Evolutionary conservation across 208 protist genomes (phyloP).

Genomic region (Crithidia fasciculata): DNA sequence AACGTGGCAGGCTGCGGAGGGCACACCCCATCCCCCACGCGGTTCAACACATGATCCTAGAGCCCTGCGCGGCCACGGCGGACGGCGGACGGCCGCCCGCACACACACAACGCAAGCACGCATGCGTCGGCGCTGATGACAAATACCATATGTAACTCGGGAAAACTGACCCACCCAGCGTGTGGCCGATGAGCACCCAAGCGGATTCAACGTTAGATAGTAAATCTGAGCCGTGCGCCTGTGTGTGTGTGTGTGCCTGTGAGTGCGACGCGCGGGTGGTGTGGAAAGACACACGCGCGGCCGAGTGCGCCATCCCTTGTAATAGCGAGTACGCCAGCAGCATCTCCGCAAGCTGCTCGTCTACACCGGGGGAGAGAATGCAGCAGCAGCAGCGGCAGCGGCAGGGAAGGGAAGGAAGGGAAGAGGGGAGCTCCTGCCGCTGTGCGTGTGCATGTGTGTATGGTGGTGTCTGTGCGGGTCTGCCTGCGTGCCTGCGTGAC

Average conservation of each 20-base stretch:
- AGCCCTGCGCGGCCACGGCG: not conserved
- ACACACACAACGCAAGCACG: no score
- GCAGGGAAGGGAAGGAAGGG: no score
- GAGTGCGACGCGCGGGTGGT: not conserved
- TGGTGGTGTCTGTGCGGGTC: no score
- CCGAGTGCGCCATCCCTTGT: conserved; percentile 27
- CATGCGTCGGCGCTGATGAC: conserved; percentile 21
- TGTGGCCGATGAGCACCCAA: conserved; percentile 51
- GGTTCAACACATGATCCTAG: conserved; percentile 25
- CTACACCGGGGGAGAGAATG: conserved; percentile 41
- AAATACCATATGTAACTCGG: conserved; percentile 53
- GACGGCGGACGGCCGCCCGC: not conserved
- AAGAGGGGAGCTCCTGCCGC: no score
- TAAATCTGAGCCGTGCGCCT: conserved; percentile 67
- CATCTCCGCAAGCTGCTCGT: conserved; percentile 53
- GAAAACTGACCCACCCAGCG: conserved; percentile 41
- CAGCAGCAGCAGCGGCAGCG: not conserved
- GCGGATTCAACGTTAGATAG: conserved; percentile 80
- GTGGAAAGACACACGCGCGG: no score
- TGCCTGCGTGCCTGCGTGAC: no score
- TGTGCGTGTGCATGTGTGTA: no score
- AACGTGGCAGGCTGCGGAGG: conserved; percentile 26
- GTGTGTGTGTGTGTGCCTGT: conserved; percentile 27
- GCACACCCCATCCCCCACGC: conserved; percentile 14
- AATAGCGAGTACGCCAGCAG: conserved; percentile 36